Base-by-base conservation (phyloP, 495 filamentous ascomycete species). In the Aspergillus sclerotiicarbonarius region DNA sequence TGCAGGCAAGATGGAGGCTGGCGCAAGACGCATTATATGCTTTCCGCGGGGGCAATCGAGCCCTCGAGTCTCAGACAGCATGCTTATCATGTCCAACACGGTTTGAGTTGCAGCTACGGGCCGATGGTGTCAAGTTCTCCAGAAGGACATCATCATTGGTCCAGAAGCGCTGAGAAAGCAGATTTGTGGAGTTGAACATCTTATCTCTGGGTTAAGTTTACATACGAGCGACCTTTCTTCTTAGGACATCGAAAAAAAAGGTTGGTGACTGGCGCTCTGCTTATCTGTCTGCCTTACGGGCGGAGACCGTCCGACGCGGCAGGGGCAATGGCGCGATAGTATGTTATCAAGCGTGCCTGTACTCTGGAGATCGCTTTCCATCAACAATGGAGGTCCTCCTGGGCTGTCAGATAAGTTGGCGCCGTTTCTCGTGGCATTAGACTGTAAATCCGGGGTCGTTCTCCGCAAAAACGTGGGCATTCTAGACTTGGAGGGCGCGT, bases 381-480 rank as follows among this genome's bases (percentile, higher is more conserved):
- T 19, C 10, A 4, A 21, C 9, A 13, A 30, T 49, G 13, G 20
- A 32, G 25, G 7, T 31, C 4, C 25, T 31, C 12, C 6, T n/a
- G 13, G 2, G 21, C 20, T 31, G n/a, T 32, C 47, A 12, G 13
- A n/a, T n/a, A 5, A 6, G 47, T 16, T 32, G 47, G 15, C 12
- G n/a, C 8, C 29, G 29, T 31, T 8, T 12, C 47, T 50, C 47
- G 25, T 50, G 47, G 46, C 47, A 50, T 50, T 29, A 1, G 15
- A 16, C n/a, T 50, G 29, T 16, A 50, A 50, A 50, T 50, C 47
- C 47, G 47, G 47, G 47, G 47, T 50, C 5, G 20, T 10, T 33
- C 47, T 50, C 47, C 47, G 47, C 47, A 50, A 41, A 41, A 6
- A 12, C 37, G n/a, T 41, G 37, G 37, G n/a, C n/a, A n/a, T 13